A percentile compares a stretch with the other conserved stretches of the same genome.
Conservation (phyloP, 2,329 filamentous ascomycete genomes). For the Akanthomyces lecanii region DNA sequence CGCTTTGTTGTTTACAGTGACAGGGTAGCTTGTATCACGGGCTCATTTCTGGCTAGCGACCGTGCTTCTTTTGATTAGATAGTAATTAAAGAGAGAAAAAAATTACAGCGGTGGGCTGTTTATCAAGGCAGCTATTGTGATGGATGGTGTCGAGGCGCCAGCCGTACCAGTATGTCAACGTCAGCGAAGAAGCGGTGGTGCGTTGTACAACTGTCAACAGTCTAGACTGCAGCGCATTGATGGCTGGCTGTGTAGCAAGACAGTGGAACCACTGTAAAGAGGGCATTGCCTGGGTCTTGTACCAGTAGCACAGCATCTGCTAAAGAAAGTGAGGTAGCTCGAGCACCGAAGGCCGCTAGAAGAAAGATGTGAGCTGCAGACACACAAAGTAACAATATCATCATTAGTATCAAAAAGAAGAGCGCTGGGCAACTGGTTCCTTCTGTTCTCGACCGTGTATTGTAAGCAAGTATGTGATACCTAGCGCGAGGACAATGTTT, state of each 20-base stretch:
- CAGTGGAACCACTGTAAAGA: neutral
- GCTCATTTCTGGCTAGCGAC: neutral
- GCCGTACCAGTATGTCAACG: neutral
- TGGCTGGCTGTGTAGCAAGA: neutral
- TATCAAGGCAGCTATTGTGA: neutral
- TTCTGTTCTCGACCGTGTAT: too few relatives aligned
- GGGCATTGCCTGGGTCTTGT: neutral
- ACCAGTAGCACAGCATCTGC: neutral
- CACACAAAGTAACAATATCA: too few relatives aligned
- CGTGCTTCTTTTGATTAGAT: neutral
- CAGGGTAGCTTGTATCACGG: neutral
- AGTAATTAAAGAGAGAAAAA: neutral
- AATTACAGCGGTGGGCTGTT: neutral
- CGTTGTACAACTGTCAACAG: neutral
- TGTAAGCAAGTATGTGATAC: too few relatives aligned
- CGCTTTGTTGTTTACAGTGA: neutral
- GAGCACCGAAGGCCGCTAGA: constrained; percentile 6
- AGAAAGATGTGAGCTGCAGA: neutral
- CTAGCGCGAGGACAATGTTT: too few relatives aligned
- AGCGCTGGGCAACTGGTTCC: too few relatives aligned
- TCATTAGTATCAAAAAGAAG: too few relatives aligned
- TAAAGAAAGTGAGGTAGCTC: neutral
- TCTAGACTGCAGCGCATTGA: neutral
- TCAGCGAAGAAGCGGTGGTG: neutral
- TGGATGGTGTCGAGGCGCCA: neutral